Base-by-base conservation (phyloP, 805 yeast species). In the Yamadazyma insecticola region DNA sequence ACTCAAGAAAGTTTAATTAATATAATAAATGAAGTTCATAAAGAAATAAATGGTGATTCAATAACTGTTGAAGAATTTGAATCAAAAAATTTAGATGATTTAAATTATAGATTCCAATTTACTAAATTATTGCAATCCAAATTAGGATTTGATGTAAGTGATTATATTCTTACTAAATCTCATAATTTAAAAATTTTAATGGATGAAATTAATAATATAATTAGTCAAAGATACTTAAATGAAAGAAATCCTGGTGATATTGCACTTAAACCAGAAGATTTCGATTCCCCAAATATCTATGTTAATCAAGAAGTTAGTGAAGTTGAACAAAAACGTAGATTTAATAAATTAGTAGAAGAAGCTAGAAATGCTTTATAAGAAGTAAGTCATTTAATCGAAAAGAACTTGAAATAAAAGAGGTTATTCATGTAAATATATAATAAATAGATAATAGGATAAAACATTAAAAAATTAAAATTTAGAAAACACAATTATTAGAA, bases 181-280 rank as follows among this genome's bases (percentile, higher is more conserved):
- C 64, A 60, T 37, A 53, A 60, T 10, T 56, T 71, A 14, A 51
- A 39, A 2, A 56, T 53, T 22, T 59, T 80, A 22, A 54, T 57
- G 34, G 33, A 44, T 0, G 67, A 66, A 32, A 55, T 75, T 28
- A 32, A 44, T 7, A 39, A 56, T 33, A 50, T 68, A n/a, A 60
- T 70, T 16, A 66, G 68, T 14, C 43, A 48, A 13, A 62, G 67
- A 44, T 60, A 61, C 49, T 70, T 60, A 41, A 74, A 72, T 45
- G 88, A 81, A 49, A 71, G 78, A 50, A 74, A 78, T 47, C 88
- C 92, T n/a, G 74, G 81, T 46, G 90, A 86, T 17, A 74, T 85
- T 34, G 76, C 78, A 39, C 63, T 85, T 43, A 62, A 75, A 35
- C 53, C 63, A 6, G 65, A 63, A 17, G 78, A 74, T 26, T 82